Base-by-base conservation (phyloP, 1,284 basidiomycete species). In the Sporisorium sorghi region DNA sequence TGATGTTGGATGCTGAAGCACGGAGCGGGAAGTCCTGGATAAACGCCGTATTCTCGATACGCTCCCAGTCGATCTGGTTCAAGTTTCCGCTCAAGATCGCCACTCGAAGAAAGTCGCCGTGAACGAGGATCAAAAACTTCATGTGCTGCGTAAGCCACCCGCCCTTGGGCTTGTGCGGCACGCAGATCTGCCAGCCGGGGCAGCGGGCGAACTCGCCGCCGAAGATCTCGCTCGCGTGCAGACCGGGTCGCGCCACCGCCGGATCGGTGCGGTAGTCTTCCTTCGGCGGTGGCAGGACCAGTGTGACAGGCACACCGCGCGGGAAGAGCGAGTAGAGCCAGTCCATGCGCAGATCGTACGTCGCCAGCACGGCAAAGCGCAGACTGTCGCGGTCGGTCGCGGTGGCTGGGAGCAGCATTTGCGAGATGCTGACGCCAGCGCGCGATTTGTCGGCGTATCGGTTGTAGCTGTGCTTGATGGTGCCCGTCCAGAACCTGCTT, bases 1-100 rank as follows among this genome's bases (percentile, higher is more conserved):
- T 30, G 6, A 32, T 11, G 2, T 30, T 51, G 8, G 52, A 23
- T 8, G 24, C 42, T 2, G 30, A 24, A 1, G 46, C 15, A 0
- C 67, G 33, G 5, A 66, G 53, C 12, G 77, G 80, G 44, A 83
- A 83, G 37, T 83, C 82, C 30, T 83, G 82, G 2, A 83, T 55
- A 58, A 62, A 83, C 0, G 67, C 63, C 32, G 76, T 75, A 53
- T 84, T 84, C 47, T 84, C 83, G 43, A 80, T 79, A 9, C 69
- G 49, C 28, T 76, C 66, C 83, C 83, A 84, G 62, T 84, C 83
- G 28, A 77, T 63, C 4, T 53, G 71, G 24, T 80, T 73, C 28
- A 84, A 49, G 46, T 84, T 84, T 3, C 79, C 83, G 5, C 67
- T 73, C 1, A 80, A 57, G 8, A 84, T 76, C 19, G 72, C 63